Base-by-base conservation (phyloP, 1,139 yeast species). In the Blastobotrys indianensis region DNA sequence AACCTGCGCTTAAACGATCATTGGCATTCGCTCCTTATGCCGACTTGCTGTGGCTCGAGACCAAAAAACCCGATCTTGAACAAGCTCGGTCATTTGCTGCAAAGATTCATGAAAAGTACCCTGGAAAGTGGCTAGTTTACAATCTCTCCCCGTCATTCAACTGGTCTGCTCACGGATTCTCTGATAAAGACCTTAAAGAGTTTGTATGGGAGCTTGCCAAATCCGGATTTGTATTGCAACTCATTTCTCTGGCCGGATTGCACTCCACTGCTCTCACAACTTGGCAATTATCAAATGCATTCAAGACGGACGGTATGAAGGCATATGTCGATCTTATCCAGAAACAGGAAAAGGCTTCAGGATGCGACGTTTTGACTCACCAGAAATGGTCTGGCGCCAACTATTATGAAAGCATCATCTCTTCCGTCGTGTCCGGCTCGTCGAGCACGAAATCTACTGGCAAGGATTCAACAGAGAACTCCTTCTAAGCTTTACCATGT, bases 321-420 rank as follows among this genome's bases (percentile, higher is more conserved):
- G 80, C 81, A 0, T 77, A 77, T 55, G 80, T 77, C 13, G 74
- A 75, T 16, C 55, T 70, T 37, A 75, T 77, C 3, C 82, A 77
- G 59, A 59, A 60, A 28, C 62, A 63, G 48, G 81, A 77, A 55
- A 68, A 66, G 55, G 69, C 62, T 13, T 49, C 66, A 10, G 67
- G 68, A 2, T 73, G 79, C 52, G 82, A 77, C 54, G 72, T 77
- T 7, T 62, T 77, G 52, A 77, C 79, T 6, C 82, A 77, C 54
- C 82, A 77, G 58, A 74, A 71, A 53, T 77, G 82, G 82, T 74
- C 79, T 4, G 82, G 82, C 7, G 79, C 79, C 12, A 73, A 74
- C 53, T 75, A 75, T 54, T 63, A 70, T 35, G 81, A 77, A 53
- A 66, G 72, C 12, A 61, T 77, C 32, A 64, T 75, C 49, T 64